Conservation (phyloP, 2,329 filamentous ascomycete genomes). For the Ampelomyces quisqualis region DNA sequence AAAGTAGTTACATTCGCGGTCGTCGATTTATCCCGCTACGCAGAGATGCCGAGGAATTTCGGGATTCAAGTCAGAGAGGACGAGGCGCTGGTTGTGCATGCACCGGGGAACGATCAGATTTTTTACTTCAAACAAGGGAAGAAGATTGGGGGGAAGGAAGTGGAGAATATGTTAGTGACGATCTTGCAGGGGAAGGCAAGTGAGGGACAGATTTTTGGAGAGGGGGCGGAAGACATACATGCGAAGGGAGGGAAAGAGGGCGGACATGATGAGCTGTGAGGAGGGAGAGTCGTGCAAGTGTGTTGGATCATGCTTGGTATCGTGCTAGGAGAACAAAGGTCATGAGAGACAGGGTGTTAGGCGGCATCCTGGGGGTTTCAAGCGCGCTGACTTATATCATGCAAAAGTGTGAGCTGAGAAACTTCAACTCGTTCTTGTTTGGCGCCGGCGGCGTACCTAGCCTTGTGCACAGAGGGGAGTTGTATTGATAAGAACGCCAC, state of each 20-base stretch:
- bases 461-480: no score
- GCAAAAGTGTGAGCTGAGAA: no score
- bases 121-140: constrained; percentile 20
- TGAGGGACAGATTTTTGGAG: constrained; percentile 21
- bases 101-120: constrained; percentile 23
- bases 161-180: constrained; percentile 23
- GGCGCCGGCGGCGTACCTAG: no score
- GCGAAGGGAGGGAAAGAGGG: neutral
- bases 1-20: constrained; percentile 22
- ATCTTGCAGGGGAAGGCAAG: constrained; percentile 21
- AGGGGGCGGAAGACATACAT: constrained; percentile 10
- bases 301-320: no score
- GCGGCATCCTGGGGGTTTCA: no score
- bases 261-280: constrained; percentile 15
- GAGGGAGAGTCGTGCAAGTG: no score
- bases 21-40: constrained; percentile 19
- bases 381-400: no score
- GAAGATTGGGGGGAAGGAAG: constrained; percentile 5
- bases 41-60: constrained; percentile 24
- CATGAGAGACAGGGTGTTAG: no score
- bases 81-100: constrained; percentile 20
- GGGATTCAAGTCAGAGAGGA: constrained; percentile 9
- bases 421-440: no score
- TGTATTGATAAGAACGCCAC: no score
- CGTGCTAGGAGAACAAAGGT: no score